Evolutionary conservation across 495 filamentous ascomycete genomes (phyloP).

Genomic region (Lepidopterella palustris): DNA sequence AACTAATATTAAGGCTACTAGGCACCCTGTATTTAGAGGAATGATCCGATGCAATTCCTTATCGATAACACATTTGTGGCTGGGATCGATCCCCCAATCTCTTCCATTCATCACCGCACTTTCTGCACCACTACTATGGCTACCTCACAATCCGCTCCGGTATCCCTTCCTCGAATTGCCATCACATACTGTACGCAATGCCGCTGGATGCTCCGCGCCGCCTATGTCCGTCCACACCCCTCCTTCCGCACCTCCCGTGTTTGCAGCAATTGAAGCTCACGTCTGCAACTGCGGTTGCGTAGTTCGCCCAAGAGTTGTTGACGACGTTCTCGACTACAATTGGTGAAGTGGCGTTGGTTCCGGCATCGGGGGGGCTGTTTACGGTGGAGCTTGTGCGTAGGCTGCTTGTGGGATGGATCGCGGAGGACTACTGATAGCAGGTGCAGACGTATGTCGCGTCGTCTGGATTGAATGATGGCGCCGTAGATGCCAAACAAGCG

Average conservation of each 20-base stretch:
- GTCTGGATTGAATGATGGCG: not conserved
- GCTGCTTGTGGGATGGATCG: slow-evolving; percentile 31
- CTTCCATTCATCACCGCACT: not conserved
- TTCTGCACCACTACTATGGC: slow-evolving; percentile 4
- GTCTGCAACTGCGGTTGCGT: slow-evolving; percentile 1
- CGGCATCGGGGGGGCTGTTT: slow-evolving; percentile 79
- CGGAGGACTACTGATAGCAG: not conserved
- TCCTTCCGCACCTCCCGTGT: not conserved
- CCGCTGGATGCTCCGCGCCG: slow-evolving; percentile 78
- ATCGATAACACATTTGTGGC: not conserved
- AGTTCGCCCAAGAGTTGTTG: slow-evolving; percentile 96
- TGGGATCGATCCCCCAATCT: not conserved
- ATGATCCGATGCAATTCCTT: too few species aligned
- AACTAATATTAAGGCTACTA: too few species aligned
- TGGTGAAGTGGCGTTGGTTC: slow-evolving; percentile 86
- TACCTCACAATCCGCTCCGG: slow-evolving; percentile 18
- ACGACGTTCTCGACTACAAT: slow-evolving; percentile 86
- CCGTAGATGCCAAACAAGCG: not conserved
- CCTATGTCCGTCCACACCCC: slow-evolving; percentile 35
- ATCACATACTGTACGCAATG: slow-evolving; percentile 44
- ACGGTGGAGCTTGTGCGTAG: slow-evolving; percentile 42
- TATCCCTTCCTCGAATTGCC: slow-evolving; percentile 35
- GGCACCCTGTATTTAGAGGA: too few species aligned
- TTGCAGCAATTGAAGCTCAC: not conserved
- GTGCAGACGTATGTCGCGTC: slow-evolving; percentile 4